A percentile compares a stretch with the other conserved stretches of the same genome.
Evolutionary conservation across 1,284 basidiomycete species (phyloP).

Genomic region (Exsudoporus floridanus): DNA sequence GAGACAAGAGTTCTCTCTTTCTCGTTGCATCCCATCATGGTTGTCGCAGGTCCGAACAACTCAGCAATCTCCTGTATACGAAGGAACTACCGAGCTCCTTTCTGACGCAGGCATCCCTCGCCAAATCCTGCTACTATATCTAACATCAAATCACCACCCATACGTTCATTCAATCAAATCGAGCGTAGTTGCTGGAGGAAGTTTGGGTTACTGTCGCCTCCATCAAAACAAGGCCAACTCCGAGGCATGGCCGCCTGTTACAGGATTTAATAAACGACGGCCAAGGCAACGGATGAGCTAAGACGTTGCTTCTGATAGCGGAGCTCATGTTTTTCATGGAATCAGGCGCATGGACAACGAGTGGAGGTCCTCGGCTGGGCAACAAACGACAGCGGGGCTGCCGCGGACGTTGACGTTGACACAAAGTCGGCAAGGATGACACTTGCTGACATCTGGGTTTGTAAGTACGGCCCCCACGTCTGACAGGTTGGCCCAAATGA

Average conservation of each 20-base stretch:
- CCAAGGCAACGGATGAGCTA: neutral
- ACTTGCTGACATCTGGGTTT: neutral
- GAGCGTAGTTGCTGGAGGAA: neutral
- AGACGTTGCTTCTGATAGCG: neutral
- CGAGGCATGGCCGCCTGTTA: neutral
- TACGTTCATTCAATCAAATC: neutral
- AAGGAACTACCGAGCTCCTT: conserved; percentile 76
- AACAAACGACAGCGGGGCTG: neutral
- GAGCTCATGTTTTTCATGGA: neutral
- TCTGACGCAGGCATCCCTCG: conserved; percentile 61
- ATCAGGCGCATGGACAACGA: neutral
- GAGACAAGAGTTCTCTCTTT: too few relatives aligned
- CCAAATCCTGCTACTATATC: conserved; percentile 37
- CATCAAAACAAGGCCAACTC: neutral
- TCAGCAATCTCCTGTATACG: conserved; percentile 96
- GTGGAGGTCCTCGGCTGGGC: neutral
- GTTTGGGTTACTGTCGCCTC: neutral
- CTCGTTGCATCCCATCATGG: conserved; percentile 78
- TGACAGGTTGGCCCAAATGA: neutral
- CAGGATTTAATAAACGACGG: neutral
- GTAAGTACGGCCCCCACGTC: neutral
- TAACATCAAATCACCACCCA: neutral
- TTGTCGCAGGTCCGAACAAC: conserved; percentile 89
- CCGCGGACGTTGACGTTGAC: neutral
- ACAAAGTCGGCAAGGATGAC: neutral